Base-by-base conservation (phyloP, 2,329 filamentous ascomycete genomes). In the Drechslerella coelobrocha region DNA sequence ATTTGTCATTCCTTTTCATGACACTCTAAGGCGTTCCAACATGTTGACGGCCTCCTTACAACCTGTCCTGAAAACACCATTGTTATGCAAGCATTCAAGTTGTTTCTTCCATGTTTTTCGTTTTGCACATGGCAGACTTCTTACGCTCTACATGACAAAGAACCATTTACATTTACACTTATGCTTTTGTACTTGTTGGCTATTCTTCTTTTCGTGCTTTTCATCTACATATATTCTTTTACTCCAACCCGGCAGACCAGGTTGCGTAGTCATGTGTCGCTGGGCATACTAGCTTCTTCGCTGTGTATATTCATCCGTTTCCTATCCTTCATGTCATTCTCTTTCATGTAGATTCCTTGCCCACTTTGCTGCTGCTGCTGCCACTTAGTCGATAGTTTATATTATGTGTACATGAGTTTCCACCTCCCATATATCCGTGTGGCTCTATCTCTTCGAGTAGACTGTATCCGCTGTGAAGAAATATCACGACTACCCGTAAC, bases 311-410 rank as follows among this genome's bases (percentile, higher is more conserved):
- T 41, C 37, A 41, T 41, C 9, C 48, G 21, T 50, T 3, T 21
- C 45, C n/a, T 27, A 23, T 6, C 24, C 6, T 51, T 27, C 31
- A 19, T 53, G 7, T 34, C 27, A 34, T 48, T 48, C 37, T 5
- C 10, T 50, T 31, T 29, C 29, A 26, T 41, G 26, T 68, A 61
- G 63, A 68, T 68, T 61, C 51, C 48, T 45, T 56, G 37, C 24
- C 31, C 45, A 54, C 37, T 55, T 43, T 45, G 41, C 45, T 61
- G 12, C 29, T 39, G 23, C 12, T 14, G 41, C 56, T 26, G 23
- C 56, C 26, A 61, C 26, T 51, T 68, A 68, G 63, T 68, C 23
- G 50, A 68, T 68, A 68, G 63, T 68, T 61, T 61, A 68, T 68
- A 68, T 68, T 68, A 55, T 19, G 48, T 45, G 23, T 51, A 61